These are phyloP conservation scores for Backusella circina DNA, from an alignment of 192 early-diverging fungal genomes.

Conservation along the genomic window DNA sequence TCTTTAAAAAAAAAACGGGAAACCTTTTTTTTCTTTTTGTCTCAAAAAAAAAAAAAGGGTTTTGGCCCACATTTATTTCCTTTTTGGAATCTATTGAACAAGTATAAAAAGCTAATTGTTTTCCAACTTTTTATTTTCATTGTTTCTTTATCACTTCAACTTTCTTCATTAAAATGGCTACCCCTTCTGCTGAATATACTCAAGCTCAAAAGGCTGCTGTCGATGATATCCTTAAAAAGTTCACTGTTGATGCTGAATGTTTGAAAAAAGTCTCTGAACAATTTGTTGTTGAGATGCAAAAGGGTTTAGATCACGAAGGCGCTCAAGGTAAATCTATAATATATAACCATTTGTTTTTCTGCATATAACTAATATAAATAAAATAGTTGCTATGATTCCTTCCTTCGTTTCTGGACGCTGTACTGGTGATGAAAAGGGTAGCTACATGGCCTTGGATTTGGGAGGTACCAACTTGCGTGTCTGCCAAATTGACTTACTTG, in stretches of 20 bases:
- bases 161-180: background rate
- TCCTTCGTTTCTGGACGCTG: constrained; percentile 77
- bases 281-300: constrained; percentile 29
- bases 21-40: background rate
- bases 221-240: background rate
- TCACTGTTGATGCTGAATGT: background rate
- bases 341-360: background rate
- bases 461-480: constrained; percentile 96
- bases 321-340: constrained; percentile 17
- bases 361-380: background rate
- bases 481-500: constrained; percentile 77
- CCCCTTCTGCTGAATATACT: background rate
- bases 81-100: background rate
- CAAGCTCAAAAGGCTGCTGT: background rate
- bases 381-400: constrained; percentile 77
- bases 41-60: background rate
- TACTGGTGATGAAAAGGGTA: constrained; percentile 82
- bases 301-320: constrained; percentile 24
- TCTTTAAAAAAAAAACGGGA: background rate
- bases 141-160: background rate
- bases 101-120: background rate
- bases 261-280: constrained; percentile 16
- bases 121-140: background rate
- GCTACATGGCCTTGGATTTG: constrained; percentile 88
- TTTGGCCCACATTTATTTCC: background rate